Evolutionary conservation across 1,139 yeast genomes (phyloP).

Genomic region (Scheffersomyces quercinus): DNA sequence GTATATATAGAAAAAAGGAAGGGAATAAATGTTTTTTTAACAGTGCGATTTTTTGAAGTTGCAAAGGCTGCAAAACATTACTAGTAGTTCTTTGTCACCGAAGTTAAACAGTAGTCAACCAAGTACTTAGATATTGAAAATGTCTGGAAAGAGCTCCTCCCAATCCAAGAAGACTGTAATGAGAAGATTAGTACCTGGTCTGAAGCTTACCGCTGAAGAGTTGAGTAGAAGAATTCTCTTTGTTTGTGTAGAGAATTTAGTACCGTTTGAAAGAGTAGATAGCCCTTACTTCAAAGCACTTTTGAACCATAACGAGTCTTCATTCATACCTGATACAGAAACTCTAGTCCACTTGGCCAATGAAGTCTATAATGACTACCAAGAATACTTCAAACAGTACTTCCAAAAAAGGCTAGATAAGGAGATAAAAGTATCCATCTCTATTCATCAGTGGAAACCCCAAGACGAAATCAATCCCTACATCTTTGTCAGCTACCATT

Average conservation of each 20-base stretch:
- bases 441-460: conserved; percentile 23
- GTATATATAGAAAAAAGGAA: no score
- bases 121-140: no score
- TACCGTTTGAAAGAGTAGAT: conserved; percentile 18
- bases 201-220: conserved; percentile 13
- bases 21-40: no score
- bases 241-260: conserved; percentile 21
- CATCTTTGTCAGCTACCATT: conserved; percentile 21
- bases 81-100: no score
- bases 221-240: conserved; percentile 13
- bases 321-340: conserved; percentile 18
- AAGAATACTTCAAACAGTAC: conserved; percentile 18
- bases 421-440: conserved; percentile 16
- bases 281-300: conserved; percentile 16
- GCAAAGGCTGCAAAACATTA: no score
- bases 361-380: conserved; percentile 20
- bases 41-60: no score
- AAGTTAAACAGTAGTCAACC: no score
- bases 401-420: conserved; percentile 12
- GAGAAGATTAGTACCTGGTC: conserved; percentile 3
- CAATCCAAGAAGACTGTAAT: conserved; percentile 4
- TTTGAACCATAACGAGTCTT: conserved; percentile 6
- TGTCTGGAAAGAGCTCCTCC: neutral
- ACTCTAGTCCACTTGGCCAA: conserved; percentile 18
- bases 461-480: conserved; percentile 13